These are phyloP conservation scores for Penicillium sp. DNA, from an alignment of 2,329 filamentous ascomycete genomes.

Conservation along the genomic window DNA sequence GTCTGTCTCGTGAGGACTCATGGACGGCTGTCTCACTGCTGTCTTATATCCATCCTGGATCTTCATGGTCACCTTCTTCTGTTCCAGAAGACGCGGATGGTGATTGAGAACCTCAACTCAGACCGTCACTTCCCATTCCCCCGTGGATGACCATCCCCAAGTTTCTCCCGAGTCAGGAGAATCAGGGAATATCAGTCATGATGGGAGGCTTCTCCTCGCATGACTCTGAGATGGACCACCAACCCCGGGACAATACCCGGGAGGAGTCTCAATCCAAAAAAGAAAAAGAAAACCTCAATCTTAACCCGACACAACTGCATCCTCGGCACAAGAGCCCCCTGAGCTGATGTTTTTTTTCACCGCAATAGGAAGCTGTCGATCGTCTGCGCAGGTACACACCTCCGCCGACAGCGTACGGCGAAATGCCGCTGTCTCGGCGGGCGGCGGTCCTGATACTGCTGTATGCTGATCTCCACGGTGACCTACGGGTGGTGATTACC, in stretches of 20 bases:
- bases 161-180: background rate
- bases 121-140: background rate
- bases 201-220: too few species aligned
- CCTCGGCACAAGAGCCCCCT: too few species aligned
- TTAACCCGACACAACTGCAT: too few species aligned
- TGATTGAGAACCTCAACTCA: background rate
- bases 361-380: conserved; percentile 46
- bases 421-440: conserved; percentile 56
- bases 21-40: too few species aligned
- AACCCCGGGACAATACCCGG: too few species aligned
- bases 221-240: too few species aligned
- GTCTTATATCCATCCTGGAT: too few species aligned
- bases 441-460: conserved; percentile 84
- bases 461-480: conserved; percentile 75
- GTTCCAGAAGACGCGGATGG: conserved; percentile 11
- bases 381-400: conserved; percentile 52
- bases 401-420: conserved; percentile 53
- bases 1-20: too few species aligned
- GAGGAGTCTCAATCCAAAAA: too few species aligned
- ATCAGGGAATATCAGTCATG: background rate
- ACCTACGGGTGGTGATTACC: conserved; percentile 62
- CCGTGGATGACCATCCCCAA: conserved; percentile 20
- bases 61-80: too few species aligned
- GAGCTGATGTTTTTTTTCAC: background rate
- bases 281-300: too few species aligned